Evolutionary conservation across 2,329 filamentous ascomycete genomes (phyloP).

Genomic region (Gremmenia infestans): DNA sequence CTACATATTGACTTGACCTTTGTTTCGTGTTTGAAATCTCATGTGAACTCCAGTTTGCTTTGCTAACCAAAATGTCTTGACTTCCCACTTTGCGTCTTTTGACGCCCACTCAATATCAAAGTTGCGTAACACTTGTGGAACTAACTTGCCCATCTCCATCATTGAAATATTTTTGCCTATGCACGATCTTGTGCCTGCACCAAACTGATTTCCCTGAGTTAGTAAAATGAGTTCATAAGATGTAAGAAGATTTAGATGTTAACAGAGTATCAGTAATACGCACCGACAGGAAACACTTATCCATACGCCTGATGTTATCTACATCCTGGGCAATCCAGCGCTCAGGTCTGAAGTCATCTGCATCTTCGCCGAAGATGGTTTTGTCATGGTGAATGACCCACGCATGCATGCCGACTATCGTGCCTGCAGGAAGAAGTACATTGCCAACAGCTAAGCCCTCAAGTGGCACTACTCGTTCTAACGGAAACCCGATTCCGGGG

Average conservation of each 20-base stretch:
- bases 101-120: constrained; percentile 29
- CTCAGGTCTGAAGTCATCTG: constrained; percentile 44
- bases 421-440: constrained; percentile 37
- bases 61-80: constrained; percentile 37
- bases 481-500: constrained; percentile 42
- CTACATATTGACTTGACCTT: too few species aligned
- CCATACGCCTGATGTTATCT: neutral
- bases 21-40: too few species aligned
- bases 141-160: constrained; percentile 35
- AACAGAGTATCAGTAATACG: constrained; percentile 11
- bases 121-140: constrained; percentile 30
- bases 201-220: constrained; percentile 16
- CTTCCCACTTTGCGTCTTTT: constrained; percentile 31
- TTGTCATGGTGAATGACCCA: constrained; percentile 35
- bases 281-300: neutral
- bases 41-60: constrained; percentile 19
- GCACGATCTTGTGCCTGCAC: constrained; percentile 26
- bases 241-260: too few species aligned
- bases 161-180: constrained; percentile 35
- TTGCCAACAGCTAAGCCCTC: constrained; percentile 39
- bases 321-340: constrained; percentile 37
- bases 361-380: constrained; percentile 44
- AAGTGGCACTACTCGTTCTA: constrained; percentile 44
- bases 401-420: constrained; percentile 31
- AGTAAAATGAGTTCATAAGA: too few species aligned